A percentile compares a stretch with the other conserved stretches of the same genome.
These are phyloP conservation scores for Blakeslea trispora DNA, from an alignment of 371 early-diverging fungal genomes.

Conservation along the genomic window DNA sequence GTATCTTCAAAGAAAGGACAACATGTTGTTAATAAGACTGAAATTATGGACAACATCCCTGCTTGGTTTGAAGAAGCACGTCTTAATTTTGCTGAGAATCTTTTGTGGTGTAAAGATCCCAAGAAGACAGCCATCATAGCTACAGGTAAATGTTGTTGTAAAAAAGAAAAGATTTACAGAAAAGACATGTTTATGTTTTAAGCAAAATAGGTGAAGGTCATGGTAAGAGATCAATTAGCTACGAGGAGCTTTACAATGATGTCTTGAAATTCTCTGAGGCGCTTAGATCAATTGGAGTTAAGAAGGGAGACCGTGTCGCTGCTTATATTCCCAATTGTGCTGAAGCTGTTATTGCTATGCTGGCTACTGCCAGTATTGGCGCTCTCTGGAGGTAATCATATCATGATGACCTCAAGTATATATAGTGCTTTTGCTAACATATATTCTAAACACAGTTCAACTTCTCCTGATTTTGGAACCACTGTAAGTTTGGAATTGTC, in stretches of 20 bases:
- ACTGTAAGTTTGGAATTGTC: conserved; percentile 48
- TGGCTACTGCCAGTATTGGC: conserved; percentile 94
- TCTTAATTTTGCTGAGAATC: conserved; percentile 93
- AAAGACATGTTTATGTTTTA: not conserved
- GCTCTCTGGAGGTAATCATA: conserved; percentile 88
- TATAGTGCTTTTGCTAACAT: not conserved
- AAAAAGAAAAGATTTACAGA: not conserved
- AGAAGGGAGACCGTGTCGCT: conserved; percentile 88
- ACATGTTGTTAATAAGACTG: conserved; percentile 64
- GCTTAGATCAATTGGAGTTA: conserved; percentile 70
- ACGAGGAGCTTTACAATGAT: conserved; percentile 71
- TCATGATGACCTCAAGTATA: not conserved
- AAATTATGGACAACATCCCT: conserved; percentile 83
- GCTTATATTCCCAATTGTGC: conserved; percentile 92
- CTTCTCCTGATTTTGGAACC: conserved; percentile 96
- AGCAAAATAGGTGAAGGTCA: conserved; percentile 53
- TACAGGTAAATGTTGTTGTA: conserved; percentile 49
- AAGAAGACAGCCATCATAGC: conserved; percentile 76
- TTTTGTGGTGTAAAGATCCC: conserved; percentile 66
- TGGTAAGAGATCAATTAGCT: conserved; percentile 56
- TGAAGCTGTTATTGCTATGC: conserved; percentile 86
- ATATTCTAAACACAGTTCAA: conserved; percentile 44
- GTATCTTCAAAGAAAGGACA: conserved; percentile 47
- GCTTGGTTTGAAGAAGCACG: conserved; percentile 87
- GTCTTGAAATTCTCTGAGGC: conserved; percentile 79